These are phyloP conservation scores for Ustanciosporium gigantosporum DNA, from an alignment of 1,284 basidiomycete species.

Conservation along the genomic window DNA sequence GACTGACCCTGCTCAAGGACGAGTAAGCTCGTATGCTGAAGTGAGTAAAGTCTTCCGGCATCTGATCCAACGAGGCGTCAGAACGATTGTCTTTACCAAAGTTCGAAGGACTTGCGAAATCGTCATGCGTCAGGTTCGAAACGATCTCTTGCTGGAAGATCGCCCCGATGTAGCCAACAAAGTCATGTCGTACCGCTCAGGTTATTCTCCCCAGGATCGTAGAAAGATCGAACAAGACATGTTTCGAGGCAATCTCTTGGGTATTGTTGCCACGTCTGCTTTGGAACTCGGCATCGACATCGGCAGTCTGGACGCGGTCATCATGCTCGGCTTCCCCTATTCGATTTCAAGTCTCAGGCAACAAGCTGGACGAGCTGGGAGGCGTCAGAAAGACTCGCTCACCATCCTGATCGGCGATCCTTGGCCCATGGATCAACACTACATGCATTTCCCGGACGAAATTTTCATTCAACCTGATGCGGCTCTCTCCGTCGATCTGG, in stretches of 20 bases:
- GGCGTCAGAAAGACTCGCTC: constrained; percentile 79
- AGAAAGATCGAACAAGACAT: constrained; percentile 82
- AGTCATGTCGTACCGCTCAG: constrained; percentile 84
- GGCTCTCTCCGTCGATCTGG: constrained; percentile 73
- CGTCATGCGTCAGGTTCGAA: constrained; percentile 78
- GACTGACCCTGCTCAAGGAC: constrained; percentile 68
- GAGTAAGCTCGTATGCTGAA: constrained; percentile 71
- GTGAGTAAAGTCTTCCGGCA: constrained; percentile 76
- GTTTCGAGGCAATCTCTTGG: constrained; percentile 76
- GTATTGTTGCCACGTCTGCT: constrained; percentile 88
- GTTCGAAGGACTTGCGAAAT: constrained; percentile 79
- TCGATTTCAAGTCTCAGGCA: constrained; percentile 70
- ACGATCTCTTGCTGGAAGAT: constrained; percentile 75
- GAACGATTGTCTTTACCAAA: constrained; percentile 86
- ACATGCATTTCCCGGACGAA: constrained; percentile 69
- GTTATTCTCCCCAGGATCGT: constrained; percentile 72
- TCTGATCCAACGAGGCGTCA: constrained; percentile 77
- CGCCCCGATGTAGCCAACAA: constrained; percentile 75
- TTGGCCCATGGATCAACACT: constrained; percentile 78
- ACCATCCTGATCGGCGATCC: constrained; percentile 75
- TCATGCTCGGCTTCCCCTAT: constrained; percentile 84
- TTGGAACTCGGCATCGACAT: constrained; percentile 90
- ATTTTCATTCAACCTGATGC: constrained; percentile 64
- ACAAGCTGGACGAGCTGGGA: constrained; percentile 85
- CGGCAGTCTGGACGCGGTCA: constrained; percentile 81